Evolutionary conservation across 371 early-diverging fungal species (phyloP).

Genomic region (Nematocida sp.): DNA sequence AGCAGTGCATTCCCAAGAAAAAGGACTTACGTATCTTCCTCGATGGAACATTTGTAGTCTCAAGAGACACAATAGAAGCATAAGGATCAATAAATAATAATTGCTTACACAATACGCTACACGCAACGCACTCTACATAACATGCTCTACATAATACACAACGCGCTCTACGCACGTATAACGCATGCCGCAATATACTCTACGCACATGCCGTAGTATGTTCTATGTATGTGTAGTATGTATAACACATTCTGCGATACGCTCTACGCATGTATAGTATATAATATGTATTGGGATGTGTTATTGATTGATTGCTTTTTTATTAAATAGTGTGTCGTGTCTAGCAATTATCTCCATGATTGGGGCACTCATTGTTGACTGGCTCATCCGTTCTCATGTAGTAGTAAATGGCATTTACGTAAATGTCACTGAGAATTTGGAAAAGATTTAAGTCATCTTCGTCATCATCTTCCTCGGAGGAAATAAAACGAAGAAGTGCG

Average conservation of each 20-base stretch:
- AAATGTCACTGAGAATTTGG: constrained; percentile 36
- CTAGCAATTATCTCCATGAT: too few relatives aligned
- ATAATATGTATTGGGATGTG: too few relatives aligned
- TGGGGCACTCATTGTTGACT: background rate
- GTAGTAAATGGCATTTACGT: constrained; percentile 50
- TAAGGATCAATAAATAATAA: background rate
- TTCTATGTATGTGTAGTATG: too few relatives aligned
- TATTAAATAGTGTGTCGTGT: too few relatives aligned
- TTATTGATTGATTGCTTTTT: too few relatives aligned
- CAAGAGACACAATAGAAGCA: constrained; percentile 59
- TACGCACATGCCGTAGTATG: too few relatives aligned
- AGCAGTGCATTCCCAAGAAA: constrained; percentile 77
- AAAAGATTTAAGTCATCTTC: constrained; percentile 23
- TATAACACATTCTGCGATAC: too few relatives aligned
- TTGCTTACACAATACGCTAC: too few relatives aligned
- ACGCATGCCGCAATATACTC: too few relatives aligned
- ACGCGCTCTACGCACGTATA: too few relatives aligned
- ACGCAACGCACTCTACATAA: too few relatives aligned
- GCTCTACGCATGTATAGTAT: too few relatives aligned
- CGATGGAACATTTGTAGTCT: constrained; percentile 74
- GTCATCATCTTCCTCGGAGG: constrained; percentile 17
- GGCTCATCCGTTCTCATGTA: constrained; percentile 18
- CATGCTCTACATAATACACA: constrained; percentile 1
- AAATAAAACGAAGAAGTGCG: constrained; percentile 30
- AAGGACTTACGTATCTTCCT: constrained; percentile 98